Conservation (phyloP, 2,329 filamentous ascomycete species). For the Colletotrichum sp. region DNA sequence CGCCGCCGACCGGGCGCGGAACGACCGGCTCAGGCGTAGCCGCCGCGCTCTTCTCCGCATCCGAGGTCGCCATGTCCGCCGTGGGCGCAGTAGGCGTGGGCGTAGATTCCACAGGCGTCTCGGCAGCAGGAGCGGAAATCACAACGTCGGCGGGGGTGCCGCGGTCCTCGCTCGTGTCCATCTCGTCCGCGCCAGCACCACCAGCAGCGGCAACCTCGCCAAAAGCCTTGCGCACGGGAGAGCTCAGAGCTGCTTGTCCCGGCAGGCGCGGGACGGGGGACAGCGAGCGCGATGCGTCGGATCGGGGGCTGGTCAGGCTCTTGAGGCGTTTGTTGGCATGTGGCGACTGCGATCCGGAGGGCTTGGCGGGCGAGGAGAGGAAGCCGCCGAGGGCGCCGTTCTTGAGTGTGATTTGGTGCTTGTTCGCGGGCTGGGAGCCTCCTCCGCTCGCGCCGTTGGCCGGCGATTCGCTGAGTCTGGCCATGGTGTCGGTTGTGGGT, state of each 20-base stretch:
- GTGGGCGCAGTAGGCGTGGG: background rate
- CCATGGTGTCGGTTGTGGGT: background rate
- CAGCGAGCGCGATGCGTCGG: background rate
- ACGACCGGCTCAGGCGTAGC: background rate
- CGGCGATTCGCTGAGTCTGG: background rate
- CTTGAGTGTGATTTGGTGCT: background rate
- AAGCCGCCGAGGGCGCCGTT: slow-evolving; percentile 5
- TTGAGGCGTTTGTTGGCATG: slow-evolving; percentile 10
- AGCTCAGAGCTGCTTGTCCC: background rate
- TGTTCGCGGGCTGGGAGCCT: background rate
- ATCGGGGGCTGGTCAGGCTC: background rate
- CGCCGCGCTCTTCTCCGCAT: background rate
- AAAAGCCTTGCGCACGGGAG: background rate
- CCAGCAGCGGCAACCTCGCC: background rate
- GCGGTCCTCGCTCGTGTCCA: background rate
- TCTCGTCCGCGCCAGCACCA: background rate
- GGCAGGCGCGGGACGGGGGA: background rate
- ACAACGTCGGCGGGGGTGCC: background rate
- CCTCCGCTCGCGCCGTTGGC: background rate
- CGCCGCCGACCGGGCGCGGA: background rate
- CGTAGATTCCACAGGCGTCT: background rate
- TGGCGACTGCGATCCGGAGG: slow-evolving; percentile 4
- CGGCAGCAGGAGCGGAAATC: background rate
- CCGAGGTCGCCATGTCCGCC: background rate
- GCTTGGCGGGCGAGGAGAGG: slow-evolving; percentile 2